Percentiles rank a stretch among this genome's conserved stretches.
Conservation (phyloP, 2,329 filamentous ascomycete genomes). For the Xylaria sp. region DNA sequence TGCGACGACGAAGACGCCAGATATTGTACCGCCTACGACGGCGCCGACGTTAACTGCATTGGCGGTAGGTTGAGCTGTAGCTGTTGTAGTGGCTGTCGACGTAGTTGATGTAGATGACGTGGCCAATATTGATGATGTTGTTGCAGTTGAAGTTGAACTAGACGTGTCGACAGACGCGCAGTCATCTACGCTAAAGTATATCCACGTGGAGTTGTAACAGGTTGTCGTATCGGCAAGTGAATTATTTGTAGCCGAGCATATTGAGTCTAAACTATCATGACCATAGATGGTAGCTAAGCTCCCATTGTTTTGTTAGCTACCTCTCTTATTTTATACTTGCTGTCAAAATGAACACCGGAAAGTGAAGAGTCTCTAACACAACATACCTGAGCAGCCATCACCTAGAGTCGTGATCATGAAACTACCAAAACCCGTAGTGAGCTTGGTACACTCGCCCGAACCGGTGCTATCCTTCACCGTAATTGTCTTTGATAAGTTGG, state of each 20-base stretch:
- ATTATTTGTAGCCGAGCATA: conserved; percentile 28
- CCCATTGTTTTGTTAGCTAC: conserved; percentile 21
- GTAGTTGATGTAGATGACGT: conserved; percentile 6
- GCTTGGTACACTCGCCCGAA: conserved; percentile 28
- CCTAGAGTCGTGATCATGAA: conserved; percentile 32
- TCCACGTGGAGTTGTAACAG: conserved; percentile 34
- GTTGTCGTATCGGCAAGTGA: conserved; percentile 12
- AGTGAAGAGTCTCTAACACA: background rate
- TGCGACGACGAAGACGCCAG: conserved; percentile 27
- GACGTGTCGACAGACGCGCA: conserved; percentile 7
- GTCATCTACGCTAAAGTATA: conserved; percentile 32
- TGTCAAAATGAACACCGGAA: background rate
- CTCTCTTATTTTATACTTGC: conserved; percentile 1
- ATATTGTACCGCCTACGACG: conserved; percentile 30
- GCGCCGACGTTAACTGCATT: conserved; percentile 25
- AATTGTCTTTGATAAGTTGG: conserved; percentile 6
- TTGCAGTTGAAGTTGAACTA: background rate
- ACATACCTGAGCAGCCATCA: conserved; percentile 31
- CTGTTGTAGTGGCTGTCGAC: conserved; percentile 9
- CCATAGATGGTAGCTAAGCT: conserved; percentile 35
- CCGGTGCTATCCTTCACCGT: conserved; percentile 16
- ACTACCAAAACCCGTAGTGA: conserved; percentile 18
- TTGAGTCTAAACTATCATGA: conserved; percentile 20
- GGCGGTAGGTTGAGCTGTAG: background rate
- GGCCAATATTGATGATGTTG: conserved; percentile 1